phyloP scores from a whole-genome alignment of 768 basidiomycete species.

The Leucocoprinus leucothites region DNA sequence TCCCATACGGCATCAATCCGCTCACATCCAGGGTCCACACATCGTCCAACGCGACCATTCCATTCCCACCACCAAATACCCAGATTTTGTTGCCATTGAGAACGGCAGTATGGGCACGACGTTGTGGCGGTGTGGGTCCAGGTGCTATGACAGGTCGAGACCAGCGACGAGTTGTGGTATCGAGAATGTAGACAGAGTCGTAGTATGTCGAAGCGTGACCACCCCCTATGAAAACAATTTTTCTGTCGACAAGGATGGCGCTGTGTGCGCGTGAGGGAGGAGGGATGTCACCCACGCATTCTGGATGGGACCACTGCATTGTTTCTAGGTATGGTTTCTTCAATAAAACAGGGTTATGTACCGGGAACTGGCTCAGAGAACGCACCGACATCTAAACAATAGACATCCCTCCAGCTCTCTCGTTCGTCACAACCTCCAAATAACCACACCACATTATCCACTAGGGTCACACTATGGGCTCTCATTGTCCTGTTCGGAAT shows the following conservation, averaged over 20 bases:
- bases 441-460: constrained; percentile 81
- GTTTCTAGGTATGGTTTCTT: constrained; percentile 53
- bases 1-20: constrained; percentile 6
- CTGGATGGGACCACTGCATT: constrained; percentile 84
- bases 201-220: constrained; percentile 83
- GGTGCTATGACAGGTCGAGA: constrained; percentile 39
- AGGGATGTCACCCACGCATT: constrained; percentile 73
- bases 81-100: constrained; percentile 69
- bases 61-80: constrained; percentile 94
- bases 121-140: constrained; percentile 51
- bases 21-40: constrained; percentile 79
- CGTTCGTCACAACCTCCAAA: constrained; percentile 88
- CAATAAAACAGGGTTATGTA: not conserved
- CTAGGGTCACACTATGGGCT: constrained; percentile 80
- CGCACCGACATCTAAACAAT: constrained; percentile 82
- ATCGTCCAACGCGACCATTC: constrained; percentile 85
- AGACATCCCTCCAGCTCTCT: constrained; percentile 71
- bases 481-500: constrained; percentile 69
- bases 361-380: not conserved
- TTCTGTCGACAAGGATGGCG: constrained; percentile 76
- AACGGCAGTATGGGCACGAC: constrained; percentile 88
- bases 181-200: constrained; percentile 78
- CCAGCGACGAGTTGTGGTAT: constrained; percentile 74
- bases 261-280: constrained; percentile 87
- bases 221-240: constrained; percentile 83